Conservation (phyloP, 2,329 filamentous ascomycete species). For the Fusarium burgessii region DNA sequence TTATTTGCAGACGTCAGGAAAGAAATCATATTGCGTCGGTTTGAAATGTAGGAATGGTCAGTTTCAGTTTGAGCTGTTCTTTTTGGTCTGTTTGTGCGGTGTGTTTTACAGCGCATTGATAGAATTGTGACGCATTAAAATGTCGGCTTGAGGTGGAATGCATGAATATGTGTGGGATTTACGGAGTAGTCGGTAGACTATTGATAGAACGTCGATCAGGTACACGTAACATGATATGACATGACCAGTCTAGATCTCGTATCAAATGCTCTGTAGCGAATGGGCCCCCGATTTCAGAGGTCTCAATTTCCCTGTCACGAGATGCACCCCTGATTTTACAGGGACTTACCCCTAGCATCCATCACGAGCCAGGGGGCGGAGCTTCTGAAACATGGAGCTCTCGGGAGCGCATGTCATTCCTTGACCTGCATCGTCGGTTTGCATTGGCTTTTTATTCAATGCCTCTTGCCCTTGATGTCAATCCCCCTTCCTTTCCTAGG, state of each 20-base stretch:
- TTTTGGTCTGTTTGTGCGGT: not conserved
- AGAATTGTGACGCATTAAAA: not conserved
- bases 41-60: slow-evolving; percentile 31
- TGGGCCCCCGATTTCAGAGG: not conserved
- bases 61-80: slow-evolving; percentile 25
- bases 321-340: slow-evolving; percentile 14
- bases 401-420: slow-evolving; percentile 9
- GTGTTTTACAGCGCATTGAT: slow-evolving; percentile 3
- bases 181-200: not conserved
- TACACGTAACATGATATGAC: slow-evolving; percentile 25
- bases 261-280: not conserved
- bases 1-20: not conserved
- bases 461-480: slow-evolving; percentile 9
- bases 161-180: not conserved
- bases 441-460: slow-evolving; percentile 25
- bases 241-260: slow-evolving; percentile 30
- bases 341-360: not conserved
- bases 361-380: slow-evolving; percentile 29
- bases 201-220: slow-evolving; percentile 12
- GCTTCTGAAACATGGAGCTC: slow-evolving; percentile 42
- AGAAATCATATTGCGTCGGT: slow-evolving; percentile 13
- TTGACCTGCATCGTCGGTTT: not conserved
- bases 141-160: not conserved
- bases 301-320: slow-evolving; percentile 25
- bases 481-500: slow-evolving; percentile 1